Percentiles rank a stretch among this genome's conserved stretches.
phyloP scores from a whole-genome alignment of 139 green algal genomes.

The Volvox africanus region DNA sequence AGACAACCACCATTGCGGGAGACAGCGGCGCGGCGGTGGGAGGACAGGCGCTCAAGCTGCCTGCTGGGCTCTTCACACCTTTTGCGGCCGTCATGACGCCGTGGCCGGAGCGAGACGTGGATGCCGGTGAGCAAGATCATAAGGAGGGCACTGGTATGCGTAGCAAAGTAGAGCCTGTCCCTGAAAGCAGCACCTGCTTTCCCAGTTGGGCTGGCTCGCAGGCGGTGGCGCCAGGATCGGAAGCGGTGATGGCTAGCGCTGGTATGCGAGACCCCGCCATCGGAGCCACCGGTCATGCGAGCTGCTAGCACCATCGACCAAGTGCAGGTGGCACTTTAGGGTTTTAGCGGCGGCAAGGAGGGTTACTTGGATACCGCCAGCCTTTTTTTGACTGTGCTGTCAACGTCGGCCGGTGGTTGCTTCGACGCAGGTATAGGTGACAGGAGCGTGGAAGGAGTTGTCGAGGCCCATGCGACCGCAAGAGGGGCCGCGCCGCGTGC shows the following conservation, averaged over 20 bases:
- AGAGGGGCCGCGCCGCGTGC: background rate
- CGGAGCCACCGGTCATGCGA: too few species aligned
- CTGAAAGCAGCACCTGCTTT: too few species aligned
- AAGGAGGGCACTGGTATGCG: too few species aligned
- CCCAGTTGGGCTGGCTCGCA: too few species aligned
- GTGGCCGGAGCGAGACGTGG: background rate
- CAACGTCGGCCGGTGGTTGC: background rate
- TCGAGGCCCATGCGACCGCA: too few species aligned
- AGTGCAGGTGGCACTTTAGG: too few species aligned
- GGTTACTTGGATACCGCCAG: background rate
- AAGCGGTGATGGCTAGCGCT: too few species aligned
- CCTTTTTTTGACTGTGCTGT: background rate
- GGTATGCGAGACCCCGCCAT: too few species aligned
- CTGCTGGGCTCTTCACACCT: background rate
- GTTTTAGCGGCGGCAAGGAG: background rate
- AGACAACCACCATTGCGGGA: too few species aligned
- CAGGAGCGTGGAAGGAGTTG: background rate
- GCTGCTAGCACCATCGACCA: too few species aligned
- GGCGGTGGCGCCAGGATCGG: too few species aligned
- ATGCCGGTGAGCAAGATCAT: background rate
- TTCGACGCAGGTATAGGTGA: background rate
- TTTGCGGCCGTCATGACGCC: constrained; percentile 25
- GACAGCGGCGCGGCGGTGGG: background rate
- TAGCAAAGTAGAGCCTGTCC: too few species aligned
- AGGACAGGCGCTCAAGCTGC: constrained; percentile 9